phyloP scores from a whole-genome alignment of 805 yeast genomes.

The Myxozyma neotropica region DNA sequence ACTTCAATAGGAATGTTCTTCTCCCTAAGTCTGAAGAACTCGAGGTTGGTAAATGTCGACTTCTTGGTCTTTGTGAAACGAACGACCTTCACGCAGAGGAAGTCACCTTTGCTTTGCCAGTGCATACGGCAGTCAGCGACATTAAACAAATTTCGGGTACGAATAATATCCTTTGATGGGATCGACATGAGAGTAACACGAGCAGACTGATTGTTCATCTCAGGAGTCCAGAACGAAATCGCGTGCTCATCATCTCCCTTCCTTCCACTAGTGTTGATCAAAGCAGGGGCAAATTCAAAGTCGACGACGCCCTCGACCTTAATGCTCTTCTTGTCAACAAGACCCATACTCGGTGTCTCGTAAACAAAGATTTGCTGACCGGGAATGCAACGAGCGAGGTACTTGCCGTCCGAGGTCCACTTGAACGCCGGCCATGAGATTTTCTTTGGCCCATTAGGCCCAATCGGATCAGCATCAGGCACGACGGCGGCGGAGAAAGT shows the following conservation, averaged over 20 bases:
- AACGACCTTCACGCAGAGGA: constrained; percentile 90
- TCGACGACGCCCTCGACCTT: constrained; percentile 83
- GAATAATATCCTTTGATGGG: constrained; percentile 76
- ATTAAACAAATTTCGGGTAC: constrained; percentile 93
- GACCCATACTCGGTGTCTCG: constrained; percentile 74
- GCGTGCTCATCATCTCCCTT: constrained; percentile 58
- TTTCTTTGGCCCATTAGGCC: constrained; percentile 59
- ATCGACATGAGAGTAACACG: constrained; percentile 88
- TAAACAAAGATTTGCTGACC: constrained; percentile 84
- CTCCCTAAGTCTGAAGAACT: constrained; percentile 84
- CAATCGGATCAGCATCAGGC: constrained; percentile 23
- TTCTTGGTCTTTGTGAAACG: constrained; percentile 95
- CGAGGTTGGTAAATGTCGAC: constrained; percentile 86
- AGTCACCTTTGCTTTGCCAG: constrained; percentile 90
- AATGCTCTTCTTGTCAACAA: constrained; percentile 82
- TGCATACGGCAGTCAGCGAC: constrained; percentile 86
- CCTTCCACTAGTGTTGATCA: constrained; percentile 64
- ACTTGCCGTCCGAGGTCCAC: constrained; percentile 92
- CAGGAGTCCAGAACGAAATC: constrained; percentile 97
- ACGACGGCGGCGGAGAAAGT: constrained; percentile 85
- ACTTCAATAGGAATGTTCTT: constrained; percentile 93
- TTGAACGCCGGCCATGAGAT: constrained; percentile 94
- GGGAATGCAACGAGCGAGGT: constrained; percentile 93
- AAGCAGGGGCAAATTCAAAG: constrained; percentile 93
- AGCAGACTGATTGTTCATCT: constrained; percentile 86